phyloP scores from a whole-genome alignment of 805 yeast species.

The Nematodospora valgi region DNA sequence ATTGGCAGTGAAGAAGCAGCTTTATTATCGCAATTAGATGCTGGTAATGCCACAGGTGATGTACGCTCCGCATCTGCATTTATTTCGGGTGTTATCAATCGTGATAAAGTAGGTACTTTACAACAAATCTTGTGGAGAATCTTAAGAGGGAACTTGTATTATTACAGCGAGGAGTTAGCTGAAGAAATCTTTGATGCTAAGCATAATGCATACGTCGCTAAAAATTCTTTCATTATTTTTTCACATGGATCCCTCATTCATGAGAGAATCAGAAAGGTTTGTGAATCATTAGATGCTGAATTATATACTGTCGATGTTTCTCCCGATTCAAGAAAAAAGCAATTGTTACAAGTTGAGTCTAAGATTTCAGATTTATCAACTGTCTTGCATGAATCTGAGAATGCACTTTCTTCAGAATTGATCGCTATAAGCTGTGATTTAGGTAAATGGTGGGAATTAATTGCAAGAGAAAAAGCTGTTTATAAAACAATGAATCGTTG shows the following conservation, averaged over 20 bases:
- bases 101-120: conserved; percentile 64
- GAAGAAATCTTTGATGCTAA: conserved; percentile 65
- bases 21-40: conserved; percentile 35
- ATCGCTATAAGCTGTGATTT: conserved; percentile 73
- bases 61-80: conserved; percentile 31
- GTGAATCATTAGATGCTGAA: conserved; percentile 87
- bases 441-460: conserved; percentile 60
- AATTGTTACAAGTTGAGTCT: conserved; percentile 22
- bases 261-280: conserved; percentile 71
- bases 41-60: conserved; percentile 20
- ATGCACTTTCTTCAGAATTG: conserved; percentile 73
- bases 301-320: conserved; percentile 56
- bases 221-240: conserved; percentile 82
- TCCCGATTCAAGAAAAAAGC: conserved; percentile 25
- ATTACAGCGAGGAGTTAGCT: conserved; percentile 69
- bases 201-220: conserved; percentile 55
- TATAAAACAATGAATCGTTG: conserved; percentile 74
- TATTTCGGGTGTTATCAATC: conserved; percentile 78
- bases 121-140: conserved; percentile 90
- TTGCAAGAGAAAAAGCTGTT: conserved; percentile 77
- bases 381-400: conserved; percentile 41
- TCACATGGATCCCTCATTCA: conserved; percentile 83
- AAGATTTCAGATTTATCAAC: conserved; percentile 32
- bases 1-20: conserved; percentile 34
- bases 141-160: conserved; percentile 84